Evolutionary conservation across 2,329 filamentous ascomycete genomes (phyloP), one percentile per base, ranked within the genome.

Genomic region (Orbilia brochopaga): DNA sequence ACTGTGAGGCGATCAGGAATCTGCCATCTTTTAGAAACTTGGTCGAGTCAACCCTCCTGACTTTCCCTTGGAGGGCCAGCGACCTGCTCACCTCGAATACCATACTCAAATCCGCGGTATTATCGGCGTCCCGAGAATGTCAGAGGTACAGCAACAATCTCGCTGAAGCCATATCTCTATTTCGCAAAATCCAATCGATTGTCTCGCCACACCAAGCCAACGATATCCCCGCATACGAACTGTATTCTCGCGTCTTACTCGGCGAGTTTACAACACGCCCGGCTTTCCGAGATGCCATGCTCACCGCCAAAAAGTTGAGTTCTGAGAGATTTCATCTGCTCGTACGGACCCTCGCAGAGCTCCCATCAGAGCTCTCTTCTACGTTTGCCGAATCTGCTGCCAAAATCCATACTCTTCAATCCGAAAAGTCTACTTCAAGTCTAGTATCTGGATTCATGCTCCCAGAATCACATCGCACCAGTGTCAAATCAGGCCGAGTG

Each of bases 401-500:
- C 0, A 72, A 65, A 53, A 35, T 72, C 11, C 50, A 57, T 37
- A 35, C 52, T 23, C 40, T 72, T 11, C 67, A 72, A n/a, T 55
- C 67, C 32, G 55, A 61, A 27, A 72, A 72, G 35, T 46, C 67
- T 2, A 50, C 27, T 4, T 56, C 58, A 5, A 50, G 44, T 19
- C 77, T 85, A 1, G 80, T 82, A 35, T 84, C 81, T 69, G 82
- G 83, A 73, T 81, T 84, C 70, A 82, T 84, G 69, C 75, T 84
- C 6, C 79, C 80, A 21, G 82, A 85, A 79, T 86, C 89, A 48
- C 80, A 91, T 44, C 84, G 91, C 50, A 91, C 90, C 0, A 93
- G 90, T 0, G 86, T 93, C 32, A 86, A 93, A 56, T 90, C 90
- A 15, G 90, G 93, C 77, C 90, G 90, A 77, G 90, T 94, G 17